Percentiles rank a stretch among this genome's conserved stretches.
phyloP scores from a whole-genome alignment of 2,329 filamentous ascomycete genomes.

The Cryoendolithus antarcticus region DNA sequence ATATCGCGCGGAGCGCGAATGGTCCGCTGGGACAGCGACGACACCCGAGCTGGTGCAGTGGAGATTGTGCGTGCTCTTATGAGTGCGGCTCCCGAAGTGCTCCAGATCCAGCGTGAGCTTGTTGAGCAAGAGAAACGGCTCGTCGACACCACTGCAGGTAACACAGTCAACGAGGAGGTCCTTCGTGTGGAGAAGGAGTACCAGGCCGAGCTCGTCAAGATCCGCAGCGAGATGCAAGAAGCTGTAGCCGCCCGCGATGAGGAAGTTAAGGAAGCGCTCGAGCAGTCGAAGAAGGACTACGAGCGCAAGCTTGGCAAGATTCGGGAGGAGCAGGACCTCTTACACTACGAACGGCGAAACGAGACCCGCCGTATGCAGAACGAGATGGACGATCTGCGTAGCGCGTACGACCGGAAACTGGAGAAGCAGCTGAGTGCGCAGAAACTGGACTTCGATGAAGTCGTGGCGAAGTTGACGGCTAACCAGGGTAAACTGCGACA shows the following conservation, averaged over 20 bases:
- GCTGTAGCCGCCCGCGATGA: conserved; percentile 5
- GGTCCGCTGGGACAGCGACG: conserved; percentile 7
- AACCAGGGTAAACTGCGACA: too few relatives aligned
- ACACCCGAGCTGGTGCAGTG: conserved; percentile 9
- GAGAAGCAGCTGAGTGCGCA: too few relatives aligned
- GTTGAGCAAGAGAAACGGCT: conserved; percentile 13
- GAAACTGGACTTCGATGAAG: too few relatives aligned
- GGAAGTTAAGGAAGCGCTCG: conserved; percentile 4
- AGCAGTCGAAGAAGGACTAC: conserved; percentile 2
- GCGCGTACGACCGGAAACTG: too few relatives aligned
- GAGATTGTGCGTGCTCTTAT: conserved; percentile 8
- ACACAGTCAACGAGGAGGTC: conserved; percentile 10
- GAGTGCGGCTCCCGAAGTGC: neutral
- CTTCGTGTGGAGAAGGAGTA: conserved; percentile 7
- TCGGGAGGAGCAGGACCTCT: neutral
- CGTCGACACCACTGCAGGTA: conserved; percentile 11
- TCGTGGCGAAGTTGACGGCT: too few relatives aligned
- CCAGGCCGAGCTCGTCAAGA: conserved; percentile 6
- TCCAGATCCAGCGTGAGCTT: conserved; percentile 12
- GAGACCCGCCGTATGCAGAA: too few relatives aligned
- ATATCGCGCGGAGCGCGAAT: conserved; percentile 7
- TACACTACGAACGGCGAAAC: too few relatives aligned
- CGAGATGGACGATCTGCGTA: too few relatives aligned
- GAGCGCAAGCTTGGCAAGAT: conserved; percentile 4
- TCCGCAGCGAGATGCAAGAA: conserved; percentile 8